phyloP scores from a whole-genome alignment of 176 grass and related monocot genomes.

The Cocos nucifera region DNA sequence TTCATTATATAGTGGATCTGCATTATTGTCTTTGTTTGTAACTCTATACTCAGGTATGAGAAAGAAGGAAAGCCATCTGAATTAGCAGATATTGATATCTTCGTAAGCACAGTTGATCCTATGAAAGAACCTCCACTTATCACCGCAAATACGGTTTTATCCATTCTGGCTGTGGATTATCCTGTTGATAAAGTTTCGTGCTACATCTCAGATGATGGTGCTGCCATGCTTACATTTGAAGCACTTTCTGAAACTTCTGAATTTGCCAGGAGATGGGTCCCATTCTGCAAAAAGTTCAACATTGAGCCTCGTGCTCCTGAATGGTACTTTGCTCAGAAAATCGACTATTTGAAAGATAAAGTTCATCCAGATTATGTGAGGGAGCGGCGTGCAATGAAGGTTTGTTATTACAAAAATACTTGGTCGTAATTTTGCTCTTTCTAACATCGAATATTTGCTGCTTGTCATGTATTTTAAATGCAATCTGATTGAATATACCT shows the following conservation, averaged over 20 bases:
- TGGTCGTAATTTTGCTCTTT: too few species aligned
- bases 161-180: constrained; percentile 63
- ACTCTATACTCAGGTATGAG: constrained; percentile 37
- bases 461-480: too few species aligned
- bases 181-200: too few species aligned
- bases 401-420: background rate
- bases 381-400: constrained; percentile 45
- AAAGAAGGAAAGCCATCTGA: constrained; percentile 52
- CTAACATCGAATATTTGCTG: too few species aligned
- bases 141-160: constrained; percentile 63
- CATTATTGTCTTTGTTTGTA: too few species aligned
- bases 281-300: constrained; percentile 45
- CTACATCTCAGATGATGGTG: too few species aligned
- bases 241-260: too few species aligned
- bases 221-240: too few species aligned
- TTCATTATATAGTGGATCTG: too few species aligned
- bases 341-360: constrained; percentile 50
- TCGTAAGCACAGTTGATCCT: constrained; percentile 41
- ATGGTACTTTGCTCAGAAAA: constrained; percentile 40
- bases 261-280: constrained; percentile 42
- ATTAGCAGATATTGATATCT: constrained; percentile 38
- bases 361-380: constrained; percentile 43
- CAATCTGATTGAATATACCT: too few species aligned
- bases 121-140: constrained; percentile 57
- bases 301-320: constrained; percentile 38